Percentiles rank a stretch among this genome's conserved stretches.
These are phyloP conservation scores for Calocybe cyanea DNA, from an alignment of 768 basidiomycete genomes.

Conservation along the genomic window DNA sequence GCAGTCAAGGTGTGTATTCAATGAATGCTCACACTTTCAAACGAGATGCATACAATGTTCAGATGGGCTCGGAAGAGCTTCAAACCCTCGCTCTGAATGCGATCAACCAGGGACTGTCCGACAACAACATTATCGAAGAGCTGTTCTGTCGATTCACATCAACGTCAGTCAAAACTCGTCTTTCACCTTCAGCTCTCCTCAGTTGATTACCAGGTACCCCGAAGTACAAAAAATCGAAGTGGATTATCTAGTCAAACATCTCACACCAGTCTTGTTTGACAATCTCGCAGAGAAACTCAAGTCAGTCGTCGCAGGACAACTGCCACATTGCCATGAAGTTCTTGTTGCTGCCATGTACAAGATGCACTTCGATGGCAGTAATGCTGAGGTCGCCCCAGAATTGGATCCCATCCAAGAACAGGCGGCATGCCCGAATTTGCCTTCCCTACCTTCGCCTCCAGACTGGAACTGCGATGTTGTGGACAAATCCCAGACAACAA, in stretches of 20 bases:
- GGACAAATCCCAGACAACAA: no score
- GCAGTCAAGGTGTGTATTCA: slow-evolving; percentile 29
- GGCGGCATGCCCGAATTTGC: no score
- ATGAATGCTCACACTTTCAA: not conserved
- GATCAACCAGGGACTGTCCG: slow-evolving; percentile 15
- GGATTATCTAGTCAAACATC: not conserved
- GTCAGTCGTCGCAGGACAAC: not conserved
- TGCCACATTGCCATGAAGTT: slow-evolving; percentile 5
- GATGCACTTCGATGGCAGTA: no score
- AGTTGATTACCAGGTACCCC: slow-evolving; percentile 7
- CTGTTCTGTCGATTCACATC: slow-evolving; percentile 23
- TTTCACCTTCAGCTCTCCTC: not conserved
- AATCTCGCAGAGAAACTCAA: slow-evolving; percentile 3
- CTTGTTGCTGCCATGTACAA: not conserved
- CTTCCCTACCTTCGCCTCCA: no score
- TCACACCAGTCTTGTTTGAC: slow-evolving; percentile 3
- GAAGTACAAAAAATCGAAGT: slow-evolving; percentile 13
- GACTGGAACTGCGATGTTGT: no score
- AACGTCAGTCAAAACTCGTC: slow-evolving; percentile 7
- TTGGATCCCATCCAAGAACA: no score
- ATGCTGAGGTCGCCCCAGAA: no score
- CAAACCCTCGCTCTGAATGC: slow-evolving; percentile 15
- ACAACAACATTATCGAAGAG: slow-evolving; percentile 21
- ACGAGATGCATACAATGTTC: not conserved
- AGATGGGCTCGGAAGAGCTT: slow-evolving; percentile 20